Base-by-base conservation (phyloP, 352 stramenopile species). In the Peronospora destructor region DNA sequence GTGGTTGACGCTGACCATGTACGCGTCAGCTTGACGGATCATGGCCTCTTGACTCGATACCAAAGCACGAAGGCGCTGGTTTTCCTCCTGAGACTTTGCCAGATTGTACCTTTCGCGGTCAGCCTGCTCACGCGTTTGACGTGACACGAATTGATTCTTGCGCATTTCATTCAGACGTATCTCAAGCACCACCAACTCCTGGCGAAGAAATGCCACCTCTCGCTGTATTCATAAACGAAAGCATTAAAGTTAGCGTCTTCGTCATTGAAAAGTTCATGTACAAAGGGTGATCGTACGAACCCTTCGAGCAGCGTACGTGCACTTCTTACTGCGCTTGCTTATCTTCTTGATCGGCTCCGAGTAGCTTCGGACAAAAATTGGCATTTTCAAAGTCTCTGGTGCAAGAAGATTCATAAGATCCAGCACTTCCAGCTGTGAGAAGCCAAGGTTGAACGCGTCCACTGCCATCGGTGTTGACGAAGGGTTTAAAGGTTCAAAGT, bases 301-400 rank as follows among this genome's bases (percentile, higher is more conserved):
- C 38, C 70, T 68, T 50, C 72, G 65, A 45, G 72, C 64, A 2
- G 69, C 72, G 54, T 84, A 84, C 1, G 72, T 84, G 67, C 72
- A 84, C 44, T 84, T 84, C 37, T 78, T 79, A 36, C 49, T 65
- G 39, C 65, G 63, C 38, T 70, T 73, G 16, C 36, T 40, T 16
- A 58, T 28, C 40, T 76, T 74, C 50, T 60, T 66, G 25, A 62
- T 48, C 4, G 52, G 49, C 14, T 65, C 63, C 17, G 37, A 64
- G 17, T 30, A 59, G 37, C 51, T 56, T 21, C 49, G 53, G n/a
- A 64, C 30, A 13, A 69, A 52, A 4, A 43, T 40, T 30, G 61
- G 47, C 9, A 63, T 63, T 4, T 49, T 53, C 2, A 64, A 33
- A 14, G 34, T n/a, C 8, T 68, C 49, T 0, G 64, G 61, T 13